Percentiles rank a stretch among this genome's conserved stretches.
phyloP scores from a whole-genome alignment of 2,329 filamentous ascomycete genomes.

The Venturiaceae sp. region DNA sequence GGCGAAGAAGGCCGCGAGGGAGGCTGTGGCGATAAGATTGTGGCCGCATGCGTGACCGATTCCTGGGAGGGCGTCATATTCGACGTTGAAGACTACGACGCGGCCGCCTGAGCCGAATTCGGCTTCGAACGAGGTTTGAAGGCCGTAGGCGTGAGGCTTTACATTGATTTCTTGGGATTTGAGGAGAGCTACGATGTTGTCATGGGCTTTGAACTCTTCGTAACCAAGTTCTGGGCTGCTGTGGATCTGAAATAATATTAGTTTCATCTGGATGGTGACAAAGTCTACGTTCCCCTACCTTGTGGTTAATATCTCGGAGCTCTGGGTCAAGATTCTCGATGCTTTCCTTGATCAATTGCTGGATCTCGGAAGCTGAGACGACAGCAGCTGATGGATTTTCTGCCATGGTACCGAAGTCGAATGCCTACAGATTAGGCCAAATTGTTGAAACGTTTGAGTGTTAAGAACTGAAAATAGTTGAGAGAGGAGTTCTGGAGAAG shows the following conservation, averaged over 20 bases:
- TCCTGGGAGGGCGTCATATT: slow-evolving; percentile 41
- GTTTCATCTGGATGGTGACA: background rate
- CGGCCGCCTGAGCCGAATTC: slow-evolving; percentile 70
- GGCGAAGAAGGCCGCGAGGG: slow-evolving; percentile 37
- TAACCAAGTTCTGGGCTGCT: background rate
- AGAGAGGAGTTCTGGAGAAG: background rate
- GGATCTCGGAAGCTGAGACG: background rate
- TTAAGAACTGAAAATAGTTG: too few relatives aligned
- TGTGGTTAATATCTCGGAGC: slow-evolving; percentile 4
- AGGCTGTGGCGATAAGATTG: slow-evolving; percentile 43
- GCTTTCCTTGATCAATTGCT: background rate
- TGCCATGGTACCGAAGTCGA: too few relatives aligned
- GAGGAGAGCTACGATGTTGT: slow-evolving; percentile 14
- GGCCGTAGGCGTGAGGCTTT: slow-evolving; percentile 21
- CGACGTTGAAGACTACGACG: slow-evolving; percentile 44
- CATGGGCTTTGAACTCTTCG: slow-evolving; percentile 12
- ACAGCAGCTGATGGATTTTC: too few relatives aligned
- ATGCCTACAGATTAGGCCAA: too few relatives aligned
- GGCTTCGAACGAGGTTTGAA: slow-evolving; percentile 44
- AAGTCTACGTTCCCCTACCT: too few relatives aligned
- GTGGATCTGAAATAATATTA: slow-evolving; percentile 5
- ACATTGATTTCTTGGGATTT: slow-evolving; percentile 14
- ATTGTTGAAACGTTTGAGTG: background rate
- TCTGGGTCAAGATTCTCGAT: background rate
- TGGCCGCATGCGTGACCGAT: slow-evolving; percentile 47